phyloP scores from a whole-genome alignment of 2,329 filamentous ascomycete species.

The Penicillium sp. region DNA sequence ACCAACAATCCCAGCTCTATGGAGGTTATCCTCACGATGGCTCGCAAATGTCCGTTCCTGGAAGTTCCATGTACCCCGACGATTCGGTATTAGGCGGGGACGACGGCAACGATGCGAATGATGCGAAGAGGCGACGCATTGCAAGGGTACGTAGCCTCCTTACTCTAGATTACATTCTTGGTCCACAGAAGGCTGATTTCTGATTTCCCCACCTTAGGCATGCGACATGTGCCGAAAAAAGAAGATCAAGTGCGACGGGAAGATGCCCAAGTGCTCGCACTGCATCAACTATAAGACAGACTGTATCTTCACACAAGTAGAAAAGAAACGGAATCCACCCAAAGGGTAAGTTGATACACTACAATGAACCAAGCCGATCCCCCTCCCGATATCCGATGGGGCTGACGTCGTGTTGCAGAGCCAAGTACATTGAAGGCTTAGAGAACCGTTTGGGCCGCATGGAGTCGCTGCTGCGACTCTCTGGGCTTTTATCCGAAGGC shows the following conservation, averaged over 20 bases:
- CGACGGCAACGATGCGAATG: constrained; percentile 58
- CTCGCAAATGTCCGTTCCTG: constrained; percentile 55
- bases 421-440: constrained; percentile 95
- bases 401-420: constrained; percentile 53
- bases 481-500: constrained; percentile 81
- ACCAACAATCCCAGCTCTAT: constrained; percentile 65
- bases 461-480: constrained; percentile 86
- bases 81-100: constrained; percentile 46
- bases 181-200: constrained; percentile 1
- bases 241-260: constrained; percentile 95
- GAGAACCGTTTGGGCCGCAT: constrained; percentile 94
- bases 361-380: not conserved
- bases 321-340: constrained; percentile 96
- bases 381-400: not conserved
- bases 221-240: constrained; percentile 96
- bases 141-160: constrained; percentile 65
- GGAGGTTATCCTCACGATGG: constrained; percentile 62
- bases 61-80: constrained; percentile 41
- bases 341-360: constrained; percentile 70
- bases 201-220: constrained; percentile 55
- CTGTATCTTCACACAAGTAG: constrained; percentile 94
- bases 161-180: not conserved
- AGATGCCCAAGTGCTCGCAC: constrained; percentile 90
- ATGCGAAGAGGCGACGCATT: constrained; percentile 86
- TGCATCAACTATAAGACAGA: constrained; percentile 98